Evolutionary conservation across 1,284 basidiomycete genomes (phyloP).

Genomic region (Mycosarcoma mackinlayi): DNA sequence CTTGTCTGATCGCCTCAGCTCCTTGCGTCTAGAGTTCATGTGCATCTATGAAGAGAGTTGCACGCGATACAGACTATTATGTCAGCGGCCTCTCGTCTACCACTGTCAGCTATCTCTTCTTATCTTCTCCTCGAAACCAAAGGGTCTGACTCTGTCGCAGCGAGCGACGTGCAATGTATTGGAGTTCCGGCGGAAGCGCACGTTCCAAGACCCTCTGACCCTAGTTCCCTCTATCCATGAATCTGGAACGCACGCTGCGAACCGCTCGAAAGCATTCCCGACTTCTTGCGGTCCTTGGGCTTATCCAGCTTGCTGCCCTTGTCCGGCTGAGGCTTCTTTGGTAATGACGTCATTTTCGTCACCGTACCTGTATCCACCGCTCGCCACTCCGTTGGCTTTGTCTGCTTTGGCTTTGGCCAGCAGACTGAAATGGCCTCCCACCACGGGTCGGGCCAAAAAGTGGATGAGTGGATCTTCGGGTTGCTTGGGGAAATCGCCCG

Average conservation of each 20-base stretch:
- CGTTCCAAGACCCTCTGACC: no score
- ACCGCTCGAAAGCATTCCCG: slow-evolving; percentile 28
- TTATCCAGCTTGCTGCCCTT: slow-evolving; percentile 17
- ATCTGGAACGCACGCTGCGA: slow-evolving; percentile 40
- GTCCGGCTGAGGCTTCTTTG: slow-evolving; percentile 11
- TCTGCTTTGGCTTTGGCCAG: slow-evolving; percentile 66
- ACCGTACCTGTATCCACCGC: slow-evolving; percentile 37
- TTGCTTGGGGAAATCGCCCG: slow-evolving; percentile 53
- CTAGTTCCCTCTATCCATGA: no score
- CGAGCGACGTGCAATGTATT: no score
- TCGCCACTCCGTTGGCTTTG: slow-evolving; percentile 58
- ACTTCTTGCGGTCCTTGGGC: slow-evolving; percentile 16
- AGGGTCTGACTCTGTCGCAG: no score
- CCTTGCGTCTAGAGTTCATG: no score
- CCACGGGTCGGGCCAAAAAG: slow-evolving; percentile 68
- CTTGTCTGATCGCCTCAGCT: no score
- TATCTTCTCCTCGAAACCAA: no score
- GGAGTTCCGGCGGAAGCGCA: no score
- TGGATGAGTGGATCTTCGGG: slow-evolving; percentile 61
- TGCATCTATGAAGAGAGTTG: no score
- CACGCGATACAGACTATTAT: no score
- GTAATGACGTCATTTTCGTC: slow-evolving; percentile 43
- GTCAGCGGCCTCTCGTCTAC: no score
- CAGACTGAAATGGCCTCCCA: slow-evolving; percentile 67
- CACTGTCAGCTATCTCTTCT: no score